These are phyloP conservation scores for Penicillium capsulatum DNA, from an alignment of 2,329 filamentous ascomycete species.

Conservation along the genomic window DNA sequence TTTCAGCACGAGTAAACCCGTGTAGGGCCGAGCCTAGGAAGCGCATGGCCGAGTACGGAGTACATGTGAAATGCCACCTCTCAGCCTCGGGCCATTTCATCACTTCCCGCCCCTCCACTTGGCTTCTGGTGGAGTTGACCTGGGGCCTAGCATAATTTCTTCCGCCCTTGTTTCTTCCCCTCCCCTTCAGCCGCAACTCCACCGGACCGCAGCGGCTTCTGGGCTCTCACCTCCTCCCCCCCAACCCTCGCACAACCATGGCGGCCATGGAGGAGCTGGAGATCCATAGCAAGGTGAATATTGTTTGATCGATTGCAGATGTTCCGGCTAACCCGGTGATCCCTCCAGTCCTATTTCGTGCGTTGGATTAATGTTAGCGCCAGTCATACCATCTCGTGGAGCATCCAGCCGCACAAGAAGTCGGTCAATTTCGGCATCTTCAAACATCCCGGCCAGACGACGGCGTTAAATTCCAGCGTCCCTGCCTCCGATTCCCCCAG, in stretches of 20 bases:
- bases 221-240: constrained; percentile 4
- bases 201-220: constrained; percentile 16
- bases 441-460: constrained; percentile 78
- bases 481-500: constrained; percentile 42
- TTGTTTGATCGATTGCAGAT: not conserved
- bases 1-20: constrained; percentile 8
- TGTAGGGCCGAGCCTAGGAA: no score
- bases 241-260: constrained; percentile 52
- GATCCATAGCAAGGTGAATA: constrained; percentile 87
- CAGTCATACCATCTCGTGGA: constrained; percentile 94
- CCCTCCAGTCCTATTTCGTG: constrained; percentile 82
- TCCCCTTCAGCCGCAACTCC: constrained; percentile 22
- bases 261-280: constrained; percentile 94
- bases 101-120: constrained; percentile 6
- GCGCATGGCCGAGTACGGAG: no score
- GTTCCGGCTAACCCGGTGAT: not conserved
- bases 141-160: not conserved
- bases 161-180: constrained; percentile 12
- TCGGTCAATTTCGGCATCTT: constrained; percentile 98
- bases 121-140: not conserved
- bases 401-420: constrained; percentile 95
- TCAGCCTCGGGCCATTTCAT: constrained; percentile 19
- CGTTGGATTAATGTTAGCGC: constrained; percentile 93
- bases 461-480: constrained; percentile 46
- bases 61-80: constrained; percentile 20